Conservation (phyloP, 2,329 filamentous ascomycete genomes). For the Alternaria incomplexa region DNA sequence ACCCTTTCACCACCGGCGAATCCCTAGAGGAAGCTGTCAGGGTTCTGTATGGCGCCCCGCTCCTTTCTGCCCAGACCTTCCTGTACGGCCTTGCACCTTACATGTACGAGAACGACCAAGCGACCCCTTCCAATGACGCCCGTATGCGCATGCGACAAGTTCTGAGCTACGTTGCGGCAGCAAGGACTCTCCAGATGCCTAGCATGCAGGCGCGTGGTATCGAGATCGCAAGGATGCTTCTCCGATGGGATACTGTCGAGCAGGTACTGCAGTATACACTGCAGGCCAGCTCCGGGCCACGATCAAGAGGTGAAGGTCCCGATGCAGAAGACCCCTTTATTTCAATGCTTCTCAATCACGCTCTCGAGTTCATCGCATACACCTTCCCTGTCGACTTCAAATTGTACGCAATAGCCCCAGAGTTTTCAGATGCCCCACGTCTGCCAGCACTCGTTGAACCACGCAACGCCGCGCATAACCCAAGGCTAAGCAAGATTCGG, state of each 20-base stretch:
- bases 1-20: constrained; percentile 37
- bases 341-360: constrained; percentile 60
- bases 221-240: constrained; percentile 62
- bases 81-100: constrained; percentile 39
- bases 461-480: constrained; percentile 51
- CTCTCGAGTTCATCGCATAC: constrained; percentile 65
- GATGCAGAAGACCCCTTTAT: constrained; percentile 61
- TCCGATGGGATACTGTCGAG: constrained; percentile 70
- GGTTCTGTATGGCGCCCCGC: constrained; percentile 45
- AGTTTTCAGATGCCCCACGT: constrained; percentile 56
- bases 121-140: constrained; percentile 34
- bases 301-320: constrained; percentile 13
- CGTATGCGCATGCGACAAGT: constrained; percentile 45
- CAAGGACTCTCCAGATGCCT: constrained; percentile 62
- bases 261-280: constrained; percentile 66
- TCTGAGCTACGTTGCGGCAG: constrained; percentile 69
- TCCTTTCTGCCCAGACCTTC: constrained; percentile 35
- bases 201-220: constrained; percentile 64
- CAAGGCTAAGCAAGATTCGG: constrained; percentile 68
- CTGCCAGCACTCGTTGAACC: constrained; percentile 51
- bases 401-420: constrained; percentile 59
- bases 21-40: constrained; percentile 45
- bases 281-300: constrained; percentile 40
- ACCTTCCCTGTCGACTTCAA: constrained; percentile 67
- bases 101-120: constrained; percentile 28